phyloP scores from a whole-genome alignment of 805 yeast species.

The Teunomyces pallodes region DNA sequence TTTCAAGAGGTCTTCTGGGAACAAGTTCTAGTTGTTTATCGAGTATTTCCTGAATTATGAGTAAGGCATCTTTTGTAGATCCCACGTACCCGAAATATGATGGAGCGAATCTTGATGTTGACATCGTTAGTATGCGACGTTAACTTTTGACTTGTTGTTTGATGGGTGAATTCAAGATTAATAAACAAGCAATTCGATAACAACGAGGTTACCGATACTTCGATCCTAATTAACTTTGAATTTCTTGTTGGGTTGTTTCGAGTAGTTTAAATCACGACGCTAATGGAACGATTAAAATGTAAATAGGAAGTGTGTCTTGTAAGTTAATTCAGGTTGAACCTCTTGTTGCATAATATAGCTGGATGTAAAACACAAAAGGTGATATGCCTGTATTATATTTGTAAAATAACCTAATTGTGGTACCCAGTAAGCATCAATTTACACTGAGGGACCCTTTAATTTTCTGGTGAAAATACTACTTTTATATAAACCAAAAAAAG shows the following conservation, averaged over 20 bases:
- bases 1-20: conserved; percentile 77
- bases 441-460: conserved; percentile 2
- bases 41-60: conserved; percentile 76
- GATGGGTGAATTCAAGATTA: not conserved
- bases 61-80: conserved; percentile 77
- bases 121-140: conserved; percentile 1
- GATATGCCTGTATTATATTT: not conserved
- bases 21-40: conserved; percentile 59
- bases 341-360: not conserved
- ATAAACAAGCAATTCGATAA: not conserved
- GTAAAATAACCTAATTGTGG: not conserved
- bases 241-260: not conserved
- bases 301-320: not conserved
- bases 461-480: conserved; percentile 2
- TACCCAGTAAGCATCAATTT: conserved; percentile 1
- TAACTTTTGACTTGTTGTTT: not conserved
- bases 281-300: not conserved
- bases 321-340: not conserved
- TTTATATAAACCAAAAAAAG: conserved; percentile 4
- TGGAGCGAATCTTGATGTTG: conserved; percentile 35
- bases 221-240: not conserved
- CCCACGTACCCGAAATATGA: conserved; percentile 76
- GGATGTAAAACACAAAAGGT: not conserved
- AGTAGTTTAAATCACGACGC: not conserved
- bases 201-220: not conserved